These are phyloP conservation scores for Paramecium biaurelia DNA, from an alignment of 73 alveolate species.

Conservation along the genomic window DNA sequence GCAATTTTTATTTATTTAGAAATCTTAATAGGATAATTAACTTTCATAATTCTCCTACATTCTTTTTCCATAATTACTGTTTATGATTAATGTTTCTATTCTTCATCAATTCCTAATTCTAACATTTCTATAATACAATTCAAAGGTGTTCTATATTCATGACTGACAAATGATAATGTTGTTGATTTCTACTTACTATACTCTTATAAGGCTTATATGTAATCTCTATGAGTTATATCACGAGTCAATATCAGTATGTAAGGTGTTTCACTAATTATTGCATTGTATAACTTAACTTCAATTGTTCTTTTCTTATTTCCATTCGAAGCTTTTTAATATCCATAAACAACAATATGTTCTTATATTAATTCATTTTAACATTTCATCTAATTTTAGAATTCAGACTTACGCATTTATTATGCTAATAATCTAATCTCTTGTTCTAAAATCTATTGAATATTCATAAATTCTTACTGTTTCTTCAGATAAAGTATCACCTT, in stretches of 20 bases:
- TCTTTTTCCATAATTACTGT: neutral
- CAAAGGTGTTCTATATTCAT: conserved; percentile 61
- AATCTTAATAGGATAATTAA: neutral
- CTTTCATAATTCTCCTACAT: neutral
- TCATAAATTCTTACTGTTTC: neutral
- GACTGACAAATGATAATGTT: conserved; percentile 54
- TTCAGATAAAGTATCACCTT: neutral
- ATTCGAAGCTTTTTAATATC: neutral
- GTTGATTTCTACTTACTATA: conserved; percentile 53
- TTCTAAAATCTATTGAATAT: neutral
- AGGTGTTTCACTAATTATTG: neutral
- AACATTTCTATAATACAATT: conserved; percentile 59
- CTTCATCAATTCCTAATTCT: conserved; percentile 44
- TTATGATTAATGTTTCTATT: neutral
- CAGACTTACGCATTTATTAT: neutral
- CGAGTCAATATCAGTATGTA: neutral
- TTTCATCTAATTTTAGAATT: neutral
- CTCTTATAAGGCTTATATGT: conserved; percentile 39
- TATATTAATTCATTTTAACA: neutral
- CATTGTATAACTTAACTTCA: conserved; percentile 22
- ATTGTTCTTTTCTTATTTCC: neutral
- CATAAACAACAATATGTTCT: neutral
- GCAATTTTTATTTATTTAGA: conserved; percentile 47
- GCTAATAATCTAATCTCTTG: neutral
- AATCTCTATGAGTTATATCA: conserved; percentile 60